Base-by-base conservation (phyloP, 371 early-diverging fungal species). In the Saksenaea vasiformis region DNA sequence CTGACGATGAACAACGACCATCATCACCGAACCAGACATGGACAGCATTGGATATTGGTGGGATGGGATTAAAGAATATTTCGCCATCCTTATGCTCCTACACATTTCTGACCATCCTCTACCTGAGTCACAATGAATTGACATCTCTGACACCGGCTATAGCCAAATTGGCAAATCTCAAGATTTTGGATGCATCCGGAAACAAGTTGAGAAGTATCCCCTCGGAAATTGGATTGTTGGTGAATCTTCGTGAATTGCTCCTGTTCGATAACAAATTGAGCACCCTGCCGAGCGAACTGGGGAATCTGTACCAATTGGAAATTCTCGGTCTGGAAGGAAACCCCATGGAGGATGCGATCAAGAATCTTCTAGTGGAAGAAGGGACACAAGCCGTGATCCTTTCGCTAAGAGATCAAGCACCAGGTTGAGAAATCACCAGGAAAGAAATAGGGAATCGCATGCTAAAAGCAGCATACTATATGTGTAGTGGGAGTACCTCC, bases 301-400 rank as follows among this genome's bases (percentile, higher is more conserved):
- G 99, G 5, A 89, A 89, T 10, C 80, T 99, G 53, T 98, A 90
- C 70, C 94, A 95, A 69, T 76, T 99, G 56, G 97, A 98, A 62
- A 89, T 83, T 2, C 79, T 99, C 34, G 98, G 99, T 3, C 66
- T 99, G 26, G 96, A 99, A 71, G 99, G 99, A 14, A 99, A 99
- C 78, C 99, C 99, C 3, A 69, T 99, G 56, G 80, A 92, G 55
- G 93, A 96, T 28, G 93, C 95, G 19, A 76, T 98, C 36, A 86
- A 87, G 65, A 80, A 82, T 1, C 66, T 98, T 36, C 73, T 96
- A 54, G 90, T 93, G 43, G 93, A 94, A 67, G 94, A 96, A 38
- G 98, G 98, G 5, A 86, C 97, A 0, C 74, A 82, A 10, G 93
- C 93, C 9, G 88, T 99, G 24, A 88, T 99, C 39, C 76, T 83